Evolutionary conservation across 1,139 yeast genomes (phyloP), one percentile per base, ranked within the genome.

Genomic region (Maudiozyma humilis): DNA sequence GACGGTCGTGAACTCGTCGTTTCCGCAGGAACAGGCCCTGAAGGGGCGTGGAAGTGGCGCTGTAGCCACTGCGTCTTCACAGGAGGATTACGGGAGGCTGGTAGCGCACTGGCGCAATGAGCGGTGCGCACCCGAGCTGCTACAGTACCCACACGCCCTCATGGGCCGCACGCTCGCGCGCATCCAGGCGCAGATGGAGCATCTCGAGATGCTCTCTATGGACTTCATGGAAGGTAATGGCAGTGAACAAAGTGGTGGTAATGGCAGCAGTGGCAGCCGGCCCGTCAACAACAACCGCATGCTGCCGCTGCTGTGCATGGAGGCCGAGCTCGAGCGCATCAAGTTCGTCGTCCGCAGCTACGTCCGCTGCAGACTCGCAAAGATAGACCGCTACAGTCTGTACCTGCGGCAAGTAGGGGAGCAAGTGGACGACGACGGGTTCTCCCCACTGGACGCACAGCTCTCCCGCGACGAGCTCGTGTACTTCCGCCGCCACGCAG

Each of bases 291-390:
- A 44, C 36, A 42, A 46, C 23, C 43, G 49, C 15, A 51, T 50
- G 60, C 67, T 91, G 45, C 82, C 83, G 48, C 68, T 89, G 36
- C 77, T 91, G 70, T 75, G 93, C 16, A 80, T 89, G 50, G 98
- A 91, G 60, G 83, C 95, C 3, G 98, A 91, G 56, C 72, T 91
- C 23, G 98, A 91, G 57, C 68, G 98, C 46, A 75, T 87, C 40
- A 87, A 83, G 55, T 91, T 82, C 59, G 66, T 91, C 36, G 70
- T 89, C 16, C 69, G 97, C 44, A 75, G 88, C 20, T 89, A 87
- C 60, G 69, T 89, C 32, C 72, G 98, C 47, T 75, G 91, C 2
- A 70, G 99, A 46, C 66, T 93, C 40, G 64, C 73, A 38, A 86
- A 84, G 58, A 73, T 89, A 37, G 96, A 88, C 65, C 72, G 71